Conservation (phyloP, 1,284 basidiomycete genomes). For the Irpex sp. region DNA sequence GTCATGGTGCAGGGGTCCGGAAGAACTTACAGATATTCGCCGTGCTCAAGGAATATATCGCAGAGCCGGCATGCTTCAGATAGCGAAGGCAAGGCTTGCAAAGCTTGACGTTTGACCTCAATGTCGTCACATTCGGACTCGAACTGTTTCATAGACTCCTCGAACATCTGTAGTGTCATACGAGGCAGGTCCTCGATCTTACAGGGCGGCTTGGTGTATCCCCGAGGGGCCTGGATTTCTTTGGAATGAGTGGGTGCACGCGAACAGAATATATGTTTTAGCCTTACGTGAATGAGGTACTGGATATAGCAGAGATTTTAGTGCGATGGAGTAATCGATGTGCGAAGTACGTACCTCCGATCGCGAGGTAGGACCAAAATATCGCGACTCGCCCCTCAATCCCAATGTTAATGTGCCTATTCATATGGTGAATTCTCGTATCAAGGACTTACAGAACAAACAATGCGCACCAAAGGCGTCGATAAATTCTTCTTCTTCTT, state of each 20-base stretch:
- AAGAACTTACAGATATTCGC: conserved; percentile 42
- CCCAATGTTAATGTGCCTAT: conserved; percentile 60
- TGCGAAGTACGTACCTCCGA: conserved; percentile 46
- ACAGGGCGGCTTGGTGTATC: conserved; percentile 4
- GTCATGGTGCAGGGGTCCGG: not conserved
- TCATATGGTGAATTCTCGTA: not conserved
- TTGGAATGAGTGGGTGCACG: not conserved
- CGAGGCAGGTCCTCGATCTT: conserved; percentile 16
- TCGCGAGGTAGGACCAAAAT: conserved; percentile 60
- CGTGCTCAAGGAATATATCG: conserved; percentile 53
- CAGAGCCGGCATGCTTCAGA: conserved; percentile 52
- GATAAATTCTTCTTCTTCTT: conserved; percentile 44
- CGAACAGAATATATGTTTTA: not conserved
- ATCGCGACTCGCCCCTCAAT: conserved; percentile 48
- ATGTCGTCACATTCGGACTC: conserved; percentile 28
- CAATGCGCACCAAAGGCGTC: conserved; percentile 51
- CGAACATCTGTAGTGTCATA: conserved; percentile 20
- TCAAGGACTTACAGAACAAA: not conserved
- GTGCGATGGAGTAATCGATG: not conserved
- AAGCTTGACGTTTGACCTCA: conserved; percentile 36
- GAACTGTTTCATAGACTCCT: conserved; percentile 27
- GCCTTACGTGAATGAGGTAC: conserved; percentile 50
- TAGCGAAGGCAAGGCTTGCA: conserved; percentile 42
- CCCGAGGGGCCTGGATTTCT: conserved; percentile 5
- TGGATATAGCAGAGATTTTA: conserved; percentile 20